These are phyloP conservation scores for Saccharomyces hybrid DNA, from an alignment of 1,139 yeast genomes.

Conservation along the genomic window DNA sequence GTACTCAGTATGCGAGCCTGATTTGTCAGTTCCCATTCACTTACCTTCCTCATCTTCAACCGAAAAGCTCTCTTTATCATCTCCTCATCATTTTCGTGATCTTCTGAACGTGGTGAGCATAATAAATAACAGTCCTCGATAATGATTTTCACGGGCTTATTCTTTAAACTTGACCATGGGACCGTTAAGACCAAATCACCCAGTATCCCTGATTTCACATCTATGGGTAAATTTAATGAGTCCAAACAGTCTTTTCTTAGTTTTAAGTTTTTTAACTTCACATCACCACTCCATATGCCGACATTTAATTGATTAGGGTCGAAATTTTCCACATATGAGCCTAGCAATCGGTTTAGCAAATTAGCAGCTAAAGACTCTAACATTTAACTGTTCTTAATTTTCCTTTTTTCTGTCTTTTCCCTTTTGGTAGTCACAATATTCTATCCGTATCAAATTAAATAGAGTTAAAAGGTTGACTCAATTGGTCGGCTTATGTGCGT, in stretches of 20 bases:
- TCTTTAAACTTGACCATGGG: constrained; percentile 93
- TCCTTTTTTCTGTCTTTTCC: neutral
- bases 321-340: constrained; percentile 78
- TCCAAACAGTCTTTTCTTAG: constrained; percentile 73
- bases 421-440: neutral
- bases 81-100: constrained; percentile 56
- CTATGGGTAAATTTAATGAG: constrained; percentile 73
- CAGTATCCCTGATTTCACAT: constrained; percentile 84
- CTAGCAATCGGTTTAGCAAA: constrained; percentile 41
- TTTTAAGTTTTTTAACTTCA: constrained; percentile 67
- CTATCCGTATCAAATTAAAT: neutral
- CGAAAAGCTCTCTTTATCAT: constrained; percentile 57
- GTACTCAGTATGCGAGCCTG: constrained; percentile 23
- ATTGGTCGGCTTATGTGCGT: neutral
- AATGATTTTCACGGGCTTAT: constrained; percentile 85
- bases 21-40: constrained; percentile 57
- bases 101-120: constrained; percentile 62
- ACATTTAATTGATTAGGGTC: constrained; percentile 91
- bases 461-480: neutral
- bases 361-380: constrained; percentile 48
- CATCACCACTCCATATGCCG: constrained; percentile 98
- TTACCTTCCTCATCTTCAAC: constrained; percentile 60
- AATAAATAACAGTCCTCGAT: constrained; percentile 82
- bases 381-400: constrained; percentile 30
- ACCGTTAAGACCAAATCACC: constrained; percentile 87